Evolutionary conservation across 2,329 filamentous ascomycete species (phyloP), one percentile per base, ranked within the genome.

Genomic region (Rhinocladiella mackenziei): DNA sequence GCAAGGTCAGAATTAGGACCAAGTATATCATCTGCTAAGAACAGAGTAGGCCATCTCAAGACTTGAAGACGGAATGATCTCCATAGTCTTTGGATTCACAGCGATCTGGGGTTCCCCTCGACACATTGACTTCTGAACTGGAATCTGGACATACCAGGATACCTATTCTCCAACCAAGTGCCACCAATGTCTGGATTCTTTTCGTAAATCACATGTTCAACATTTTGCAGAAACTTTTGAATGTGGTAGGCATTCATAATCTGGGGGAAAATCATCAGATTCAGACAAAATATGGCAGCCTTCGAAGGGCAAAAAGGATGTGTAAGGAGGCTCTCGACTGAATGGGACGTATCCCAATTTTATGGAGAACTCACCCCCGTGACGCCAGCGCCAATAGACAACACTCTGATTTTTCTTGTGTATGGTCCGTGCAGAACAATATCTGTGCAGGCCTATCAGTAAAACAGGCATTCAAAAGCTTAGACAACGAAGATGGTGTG

Each of bases 201-300:
- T 35, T 61, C 58, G 14, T 60, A 62, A 18, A 61, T 55, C 3
- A 51, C 47, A 32, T 60, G 52, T 31, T 60, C 56, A 6, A 59
- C 50, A 39, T 56, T 56, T 30, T 54, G 35, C 13, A 53, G 43
- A 11, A 48, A 30, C 35, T 54, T 54, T 26, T 56, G 51, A n/a
- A 56, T 54, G 25, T 51, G 44, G 18, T 54, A 54, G 91, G 88
- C 87, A 75, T 89, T 53, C 81, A 83, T 40, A 81, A 84, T 7
- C n/a, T n/a, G n/a, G n/a, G n/a, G n/a, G n/a, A n/a, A n/a, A n/a
- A n/a, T n/a, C n/a, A n/a, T n/a, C n/a, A n/a, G n/a, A n/a, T n/a
- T n/a, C n/a, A n/a, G n/a, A n/a, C n/a, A n/a, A n/a, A n/a, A n/a
- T n/a, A n/a, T n/a, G n/a, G n/a, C n/a, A n/a, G n/a, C n/a, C n/a